These are phyloP conservation scores for Passalora sequoiae DNA, from an alignment of 2,329 filamentous ascomycete species.

Conservation along the genomic window DNA sequence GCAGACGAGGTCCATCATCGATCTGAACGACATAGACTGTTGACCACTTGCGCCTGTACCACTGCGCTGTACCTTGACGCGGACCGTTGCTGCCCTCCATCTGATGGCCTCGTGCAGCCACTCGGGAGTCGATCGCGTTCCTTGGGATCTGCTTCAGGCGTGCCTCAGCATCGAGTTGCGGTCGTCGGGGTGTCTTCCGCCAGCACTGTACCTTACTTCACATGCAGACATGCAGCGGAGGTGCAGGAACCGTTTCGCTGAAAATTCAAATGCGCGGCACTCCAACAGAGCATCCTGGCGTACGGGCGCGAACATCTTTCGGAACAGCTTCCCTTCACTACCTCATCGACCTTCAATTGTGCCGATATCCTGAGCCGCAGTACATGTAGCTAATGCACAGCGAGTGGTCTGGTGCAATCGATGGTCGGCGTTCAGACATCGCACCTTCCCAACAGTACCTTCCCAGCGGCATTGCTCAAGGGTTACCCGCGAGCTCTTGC, in stretches of 20 bases:
- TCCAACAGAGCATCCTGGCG: not conserved
- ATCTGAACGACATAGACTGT: slow-evolving; percentile 8
- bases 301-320: not conserved
- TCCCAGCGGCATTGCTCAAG: too few species aligned
- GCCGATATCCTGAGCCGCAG: too few species aligned
- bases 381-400: too few species aligned
- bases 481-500: too few species aligned
- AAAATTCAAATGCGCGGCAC: not conserved
- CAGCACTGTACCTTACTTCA: not conserved
- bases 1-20: slow-evolving; percentile 7
- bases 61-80: slow-evolving; percentile 13
- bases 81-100: slow-evolving; percentile 5
- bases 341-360: too few species aligned
- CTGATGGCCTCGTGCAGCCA: slow-evolving; percentile 1
- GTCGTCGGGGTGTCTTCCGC: not conserved
- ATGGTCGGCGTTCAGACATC: too few species aligned
- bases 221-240: too few species aligned
- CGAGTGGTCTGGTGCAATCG: too few species aligned
- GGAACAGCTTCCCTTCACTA: not conserved
- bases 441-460: too few species aligned
- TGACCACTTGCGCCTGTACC: slow-evolving; percentile 6
- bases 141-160: slow-evolving; percentile 4
- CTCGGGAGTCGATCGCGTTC: slow-evolving; percentile 8
- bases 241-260: not conserved
- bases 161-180: slow-evolving; percentile 9